Base-by-base conservation (phyloP, 768 basidiomycete species). In the Lactarius akahatsu region DNA sequence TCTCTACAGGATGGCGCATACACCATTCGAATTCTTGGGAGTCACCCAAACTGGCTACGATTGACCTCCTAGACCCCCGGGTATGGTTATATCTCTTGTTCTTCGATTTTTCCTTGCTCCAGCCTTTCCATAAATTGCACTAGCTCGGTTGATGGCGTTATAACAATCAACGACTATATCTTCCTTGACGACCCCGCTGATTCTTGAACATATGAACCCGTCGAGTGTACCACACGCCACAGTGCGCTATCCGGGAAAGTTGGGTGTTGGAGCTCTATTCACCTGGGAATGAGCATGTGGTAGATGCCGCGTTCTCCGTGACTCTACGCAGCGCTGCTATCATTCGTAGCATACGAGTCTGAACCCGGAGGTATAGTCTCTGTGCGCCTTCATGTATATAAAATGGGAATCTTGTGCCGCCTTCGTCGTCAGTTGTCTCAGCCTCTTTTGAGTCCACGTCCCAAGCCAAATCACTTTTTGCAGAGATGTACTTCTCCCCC, bases 401-500 rank as follows among this genome's bases (percentile, higher is more conserved):
- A 56, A 56, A 56, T 18, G 16, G 15, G 8, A 23, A 8, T 4
- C 30, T 11, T 20, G 28, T 30, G 28, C 55, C 7, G 55, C 55
- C 1, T 56, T 34, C 10, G 30, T 3, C 54, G n/a, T 41, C 65
- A n/a, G 57, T 59, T 34, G 57, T 50, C 57, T 66, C 41, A 15
- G 60, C 32, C 45, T 47, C 18, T n/a, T 1, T 45, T 34, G 38
- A 15, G 9, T 18, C 26, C 30, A 11, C 23, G 20, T 34, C 18
- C 32, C n/a, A 30, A 43, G 43, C 20, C 20, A n/a, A 45, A 3
- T 9, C 43, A 45, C 45, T 9, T 9, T 45, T 23, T 36, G 34
- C 59, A 70, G 69, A 16, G 65, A 70, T 40, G 61, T 67, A n/a
- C 54, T 47, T 47, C 45, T 47, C 45, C 45, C n/a, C n/a, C 9